Evolutionary conservation across 352 stramenopile species (phyloP), one percentile per base, ranked within the genome.

Genomic region (Phytophthora chlamydospora): DNA sequence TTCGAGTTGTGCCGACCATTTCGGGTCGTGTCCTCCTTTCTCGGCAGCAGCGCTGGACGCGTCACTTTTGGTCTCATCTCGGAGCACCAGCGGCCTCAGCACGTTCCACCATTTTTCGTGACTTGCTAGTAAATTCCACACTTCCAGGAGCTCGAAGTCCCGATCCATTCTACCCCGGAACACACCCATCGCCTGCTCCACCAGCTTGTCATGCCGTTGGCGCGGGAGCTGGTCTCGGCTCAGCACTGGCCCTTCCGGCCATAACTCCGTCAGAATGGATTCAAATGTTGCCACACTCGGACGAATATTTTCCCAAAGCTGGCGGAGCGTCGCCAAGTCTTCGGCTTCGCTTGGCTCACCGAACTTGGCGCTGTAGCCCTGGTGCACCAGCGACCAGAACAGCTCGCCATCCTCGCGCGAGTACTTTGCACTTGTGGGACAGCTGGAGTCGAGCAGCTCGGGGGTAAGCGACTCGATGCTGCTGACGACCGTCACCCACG

Each of bases 331-430:
- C 6, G 39, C 19, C 7, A 10, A 14, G 17, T 43, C 32, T 35
- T 41, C 31, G 13, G 24, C 33, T 27, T 47, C 35, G 34, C 13
- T 24, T 8, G 42, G 33, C 2, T 36, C 1, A 2, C 9, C 2
- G 9, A 42, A 55, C 32, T 49, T 49, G 8, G 55, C 55, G 27
- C 29, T 47, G 32, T 50, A 63, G 16, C 45, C 42, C 16, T 62
- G 54, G 17, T 48, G 42, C 54, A 62, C 54, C 24, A 52, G n/a
- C 24, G 41, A 38, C 55, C 55, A 62, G 36, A 62, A 62, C 27
- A 49, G 29, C 8, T 50, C 45, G 13, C 33, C 55, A n/a, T 46
- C 47, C 34, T 62, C 55, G 2, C 13, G 13, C 10, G 55, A 62
- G 29, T 62, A 56, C 1, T 45, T 49, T 34, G 24, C 33, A 17